Base-by-base conservation (phyloP, 108 stramenopile genomes). In the Skeletonema tropicum region DNA sequence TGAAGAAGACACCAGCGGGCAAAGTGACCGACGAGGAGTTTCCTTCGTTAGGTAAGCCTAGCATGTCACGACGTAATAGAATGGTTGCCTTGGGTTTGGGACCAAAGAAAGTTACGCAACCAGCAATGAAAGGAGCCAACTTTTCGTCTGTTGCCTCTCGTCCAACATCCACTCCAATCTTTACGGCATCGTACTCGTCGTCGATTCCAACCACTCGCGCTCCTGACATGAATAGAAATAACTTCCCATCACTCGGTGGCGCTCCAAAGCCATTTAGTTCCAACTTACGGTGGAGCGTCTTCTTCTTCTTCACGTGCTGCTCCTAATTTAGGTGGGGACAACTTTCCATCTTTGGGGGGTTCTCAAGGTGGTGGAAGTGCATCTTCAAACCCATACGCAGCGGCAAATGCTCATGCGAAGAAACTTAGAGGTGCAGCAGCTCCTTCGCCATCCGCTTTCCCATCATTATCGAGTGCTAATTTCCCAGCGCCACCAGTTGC, bases 241-340 rank as follows among this genome's bases (percentile, higher is more conserved):
- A 90, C 38, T 89, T 90, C 74, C 90, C 92, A 26, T 77, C 87
- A 5, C 70, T 90, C 9, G 70, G 75, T 17, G 64, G 70, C 14
- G 48, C 42, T 15, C 49, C 79, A 13, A 59, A 58, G 42, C 66
- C 52, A 3, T 85, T 85, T 57, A n/a, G 73, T 77, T 30, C 81
- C 86, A 17, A 77, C 83, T 48, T 60, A 66, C 25, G 25, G 42
- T 17, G 60, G 77, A 48, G 19, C 77, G n/a, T n/a, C n/a, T 29
- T 29, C 26, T 30, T 60, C 59, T 25, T 65, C 82, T 5, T 60
- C 68, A 9, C 36, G n/a, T 59, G 31, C 69, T 10, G n/a, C 62
- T 26, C 61, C 76, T 17, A 82, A 70, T 15, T 11, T 73, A 19
- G 30, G 67, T 8, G 45, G 59, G 12, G 46, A 66, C 33, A 64